Conservation (phyloP, 805 yeast genomes). For the Pichia gijzeniarum region DNA sequence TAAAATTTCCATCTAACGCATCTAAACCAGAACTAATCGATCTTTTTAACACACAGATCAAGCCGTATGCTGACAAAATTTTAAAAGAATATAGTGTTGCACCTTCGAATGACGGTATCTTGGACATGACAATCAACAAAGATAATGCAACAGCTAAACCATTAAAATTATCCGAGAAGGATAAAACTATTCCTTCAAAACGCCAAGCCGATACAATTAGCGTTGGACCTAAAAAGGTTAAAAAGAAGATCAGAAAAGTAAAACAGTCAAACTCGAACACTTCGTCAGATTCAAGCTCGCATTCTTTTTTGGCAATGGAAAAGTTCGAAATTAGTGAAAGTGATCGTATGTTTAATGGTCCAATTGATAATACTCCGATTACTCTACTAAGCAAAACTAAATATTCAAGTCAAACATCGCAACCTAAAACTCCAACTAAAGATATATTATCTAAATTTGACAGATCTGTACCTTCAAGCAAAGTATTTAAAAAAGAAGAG, state of each 20-base stretch:
- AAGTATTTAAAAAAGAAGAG: slow-evolving; percentile 4
- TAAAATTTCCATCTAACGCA: slow-evolving; percentile 55
- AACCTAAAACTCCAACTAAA: slow-evolving; percentile 8
- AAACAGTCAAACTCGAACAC: neutral
- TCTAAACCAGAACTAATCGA: slow-evolving; percentile 61
- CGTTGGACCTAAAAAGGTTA: neutral
- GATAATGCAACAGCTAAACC: neutral
- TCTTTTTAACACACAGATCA: slow-evolving; percentile 51
- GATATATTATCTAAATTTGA: slow-evolving; percentile 15
- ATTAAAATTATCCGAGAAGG: neutral
- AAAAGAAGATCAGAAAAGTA: slow-evolving; percentile 4
- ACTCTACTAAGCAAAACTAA: slow-evolving; percentile 4
- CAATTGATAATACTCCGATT: slow-evolving; percentile 11
- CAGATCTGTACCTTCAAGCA: slow-evolving; percentile 18
- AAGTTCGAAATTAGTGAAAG: slow-evolving; percentile 20
- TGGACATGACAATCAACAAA: slow-evolving; percentile 1
- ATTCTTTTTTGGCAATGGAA: slow-evolving; percentile 18
- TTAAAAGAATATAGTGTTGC: slow-evolving; percentile 25
- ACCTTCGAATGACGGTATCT: neutral
- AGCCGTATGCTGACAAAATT: slow-evolving; percentile 40
- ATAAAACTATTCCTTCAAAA: slow-evolving; percentile 11
- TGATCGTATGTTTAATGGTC: slow-evolving; percentile 14
- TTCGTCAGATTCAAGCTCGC: neutral
- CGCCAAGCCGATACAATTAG: slow-evolving; percentile 4
- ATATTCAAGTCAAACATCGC: slow-evolving; percentile 1